Evolutionary conservation across 768 basidiomycete genomes (phyloP).

Genomic region (Leccinum olivaceopallidum): DNA sequence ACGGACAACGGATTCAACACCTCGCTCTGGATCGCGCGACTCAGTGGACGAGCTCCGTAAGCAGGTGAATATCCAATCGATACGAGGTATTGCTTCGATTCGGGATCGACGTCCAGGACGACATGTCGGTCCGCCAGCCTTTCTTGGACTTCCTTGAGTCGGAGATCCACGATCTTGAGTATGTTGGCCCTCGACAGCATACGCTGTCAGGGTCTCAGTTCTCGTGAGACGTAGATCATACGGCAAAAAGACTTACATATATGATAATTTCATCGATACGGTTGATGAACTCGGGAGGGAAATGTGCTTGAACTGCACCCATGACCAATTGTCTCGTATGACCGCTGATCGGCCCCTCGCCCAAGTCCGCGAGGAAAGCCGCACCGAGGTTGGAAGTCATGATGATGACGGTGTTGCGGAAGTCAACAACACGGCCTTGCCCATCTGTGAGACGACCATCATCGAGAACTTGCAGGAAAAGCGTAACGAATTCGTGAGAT

Average conservation of each 20-base stretch:
- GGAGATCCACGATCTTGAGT: slow-evolving; percentile 84
- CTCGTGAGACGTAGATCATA: not conserved
- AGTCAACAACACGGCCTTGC: slow-evolving; percentile 86
- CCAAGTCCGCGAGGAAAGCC: slow-evolving; percentile 70
- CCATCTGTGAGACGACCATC: slow-evolving; percentile 92
- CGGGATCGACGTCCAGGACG: slow-evolving; percentile 71
- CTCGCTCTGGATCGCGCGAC: slow-evolving; percentile 89
- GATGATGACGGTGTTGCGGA: slow-evolving; percentile 90
- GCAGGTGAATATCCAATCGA: slow-evolving; percentile 76
- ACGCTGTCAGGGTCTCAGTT: slow-evolving; percentile 49
- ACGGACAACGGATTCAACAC: slow-evolving; percentile 89
- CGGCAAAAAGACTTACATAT: slow-evolving; percentile 41
- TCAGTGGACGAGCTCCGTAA: slow-evolving; percentile 92
- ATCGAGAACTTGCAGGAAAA: slow-evolving; percentile 84
- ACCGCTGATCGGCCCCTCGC: slow-evolving; percentile 64
- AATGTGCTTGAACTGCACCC: slow-evolving; percentile 77
- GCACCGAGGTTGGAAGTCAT: slow-evolving; percentile 94
- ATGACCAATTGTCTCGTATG: slow-evolving; percentile 69
- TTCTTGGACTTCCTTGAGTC: slow-evolving; percentile 81
- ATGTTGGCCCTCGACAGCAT: slow-evolving; percentile 76
- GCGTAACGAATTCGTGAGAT: slow-evolving; percentile 68
- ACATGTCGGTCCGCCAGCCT: slow-evolving; percentile 83
- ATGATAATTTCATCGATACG: slow-evolving; percentile 86
- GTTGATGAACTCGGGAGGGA: slow-evolving; percentile 93
- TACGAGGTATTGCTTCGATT: slow-evolving; percentile 72